These are phyloP conservation scores for Cocos nucifera DNA, from an alignment of 176 grass and related monocot species.

Conservation along the genomic window DNA sequence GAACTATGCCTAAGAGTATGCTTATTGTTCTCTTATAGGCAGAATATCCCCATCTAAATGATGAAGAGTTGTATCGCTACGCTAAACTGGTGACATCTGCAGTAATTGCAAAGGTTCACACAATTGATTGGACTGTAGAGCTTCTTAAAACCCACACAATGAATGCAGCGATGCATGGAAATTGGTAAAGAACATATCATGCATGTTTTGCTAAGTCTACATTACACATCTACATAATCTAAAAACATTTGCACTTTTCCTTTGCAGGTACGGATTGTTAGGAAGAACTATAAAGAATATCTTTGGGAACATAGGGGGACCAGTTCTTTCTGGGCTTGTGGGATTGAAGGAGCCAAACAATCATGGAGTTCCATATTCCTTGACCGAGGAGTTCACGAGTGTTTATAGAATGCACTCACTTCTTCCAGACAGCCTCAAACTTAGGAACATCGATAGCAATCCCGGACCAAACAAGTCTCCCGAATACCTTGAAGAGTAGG, in stretches of 20 bases:
- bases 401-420: constrained; percentile 58
- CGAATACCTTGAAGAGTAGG: constrained; percentile 33
- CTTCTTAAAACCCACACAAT: constrained; percentile 52
- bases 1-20: too few species aligned
- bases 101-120: constrained; percentile 59
- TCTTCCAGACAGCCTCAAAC: constrained; percentile 35
- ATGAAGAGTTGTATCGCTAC: constrained; percentile 40
- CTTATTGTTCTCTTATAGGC: constrained; percentile 14
- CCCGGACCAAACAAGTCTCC: constrained; percentile 35
- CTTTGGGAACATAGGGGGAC: constrained; percentile 46
- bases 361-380: constrained; percentile 52
- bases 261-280: constrained; percentile 48
- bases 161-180: constrained; percentile 34
- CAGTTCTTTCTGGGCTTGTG: constrained; percentile 32
- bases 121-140: constrained; percentile 60
- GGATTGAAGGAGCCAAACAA: constrained; percentile 23
- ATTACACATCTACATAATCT: too few species aligned
- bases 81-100: constrained; percentile 47
- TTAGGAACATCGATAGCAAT: constrained; percentile 31
- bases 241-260: constrained; percentile 1
- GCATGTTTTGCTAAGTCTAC: too few species aligned
- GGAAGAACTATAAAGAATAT: constrained; percentile 51
- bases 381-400: constrained; percentile 59
- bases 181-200: constrained; percentile 25
- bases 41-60: constrained; percentile 30